phyloP scores from a whole-genome alignment of 2,329 filamentous ascomycete species.

The Colletotrichum noveboracense region DNA sequence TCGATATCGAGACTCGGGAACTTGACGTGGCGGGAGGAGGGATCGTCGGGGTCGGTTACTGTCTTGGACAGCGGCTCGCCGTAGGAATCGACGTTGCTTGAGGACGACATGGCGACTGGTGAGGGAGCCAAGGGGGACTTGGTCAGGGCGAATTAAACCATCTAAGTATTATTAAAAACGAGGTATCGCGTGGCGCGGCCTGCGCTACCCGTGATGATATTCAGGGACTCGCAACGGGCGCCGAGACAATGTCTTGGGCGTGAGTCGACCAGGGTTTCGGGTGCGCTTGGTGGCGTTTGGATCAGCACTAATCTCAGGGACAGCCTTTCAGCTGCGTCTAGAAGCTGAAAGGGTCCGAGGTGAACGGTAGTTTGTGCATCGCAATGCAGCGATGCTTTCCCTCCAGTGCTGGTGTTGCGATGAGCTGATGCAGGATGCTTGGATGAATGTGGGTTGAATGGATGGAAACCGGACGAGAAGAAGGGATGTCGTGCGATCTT shows the following conservation, averaged over 20 bases:
- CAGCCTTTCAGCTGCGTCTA: constrained; percentile 10
- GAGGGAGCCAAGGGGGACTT: not conserved
- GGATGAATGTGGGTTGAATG: not conserved
- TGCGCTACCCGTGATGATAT: not conserved
- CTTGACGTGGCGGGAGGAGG: not conserved
- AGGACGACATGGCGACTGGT: not conserved
- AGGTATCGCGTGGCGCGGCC: not conserved
- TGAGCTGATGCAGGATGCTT: not conserved
- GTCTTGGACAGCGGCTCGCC: constrained; percentile 7
- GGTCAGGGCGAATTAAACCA: not conserved
- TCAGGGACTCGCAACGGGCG: not conserved
- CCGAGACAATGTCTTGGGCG: not conserved
- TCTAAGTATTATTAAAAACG: not conserved
- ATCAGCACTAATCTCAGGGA: not conserved
- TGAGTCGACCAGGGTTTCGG: not conserved
- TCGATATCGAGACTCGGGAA: constrained; percentile 12
- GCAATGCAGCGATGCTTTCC: not conserved
- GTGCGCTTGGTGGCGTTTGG: not conserved
- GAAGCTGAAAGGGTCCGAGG: not conserved
- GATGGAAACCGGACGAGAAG: not conserved
- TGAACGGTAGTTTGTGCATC: not conserved
- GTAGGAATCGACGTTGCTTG: not conserved
- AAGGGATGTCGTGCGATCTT: not conserved
- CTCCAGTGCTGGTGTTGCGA: not conserved
- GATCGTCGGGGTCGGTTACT: constrained; percentile 2